Base-by-base conservation (phyloP, 208 protist genomes). In the Leishmania guyanensis region DNA sequence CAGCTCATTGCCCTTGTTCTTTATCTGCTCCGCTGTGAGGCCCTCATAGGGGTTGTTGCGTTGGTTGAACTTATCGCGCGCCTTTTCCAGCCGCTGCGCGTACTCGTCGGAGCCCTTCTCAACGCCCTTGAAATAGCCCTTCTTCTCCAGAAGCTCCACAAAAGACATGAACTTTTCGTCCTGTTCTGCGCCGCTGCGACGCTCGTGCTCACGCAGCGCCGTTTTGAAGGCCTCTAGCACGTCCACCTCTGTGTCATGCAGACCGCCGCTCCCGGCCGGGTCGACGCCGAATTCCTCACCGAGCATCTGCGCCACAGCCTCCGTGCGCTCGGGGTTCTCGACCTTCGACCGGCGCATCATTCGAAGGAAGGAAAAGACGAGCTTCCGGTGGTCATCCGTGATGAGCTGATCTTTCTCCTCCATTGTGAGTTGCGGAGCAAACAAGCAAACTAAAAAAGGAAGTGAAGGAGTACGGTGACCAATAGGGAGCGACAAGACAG, bases 1-100 rank as follows among this genome's bases (percentile, higher is more conserved):
- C 46, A 98, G 73, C 68, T 97, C 94, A 80, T 98, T 98, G 72
- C 96, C 96, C 79, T 98, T 98, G 81, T 90, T 93, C 86, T 98
- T 98, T 70, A 98, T 94, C 84, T 98, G 90, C 80, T 98, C 95
- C 17, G 96, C 93, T 0, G 90, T 94, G 78, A 98, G 89, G 43
- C 94, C 94, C 62, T 95, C 91, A 79, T 97, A 98, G 43, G 96
- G 96, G 87, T 98, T 98, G 85, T 96, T 96, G 75, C 93, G 92
- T 78, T 91, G 87, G 77, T 92, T 93, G 86, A 98, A 98, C 89
- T 97, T 97, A 76, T 94, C 87, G 73, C 87, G 88, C 10, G 96
- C 96, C 82, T 95, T 97, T 60, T 92, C 87, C 50, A 97, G 79
- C 64, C 94, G 94, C 74, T 86, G 79, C 60, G 83, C 71, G 90